Conservation (phyloP, 2,329 filamentous ascomycete genomes). For the Sclerotinia sclerotiorum region DNA sequence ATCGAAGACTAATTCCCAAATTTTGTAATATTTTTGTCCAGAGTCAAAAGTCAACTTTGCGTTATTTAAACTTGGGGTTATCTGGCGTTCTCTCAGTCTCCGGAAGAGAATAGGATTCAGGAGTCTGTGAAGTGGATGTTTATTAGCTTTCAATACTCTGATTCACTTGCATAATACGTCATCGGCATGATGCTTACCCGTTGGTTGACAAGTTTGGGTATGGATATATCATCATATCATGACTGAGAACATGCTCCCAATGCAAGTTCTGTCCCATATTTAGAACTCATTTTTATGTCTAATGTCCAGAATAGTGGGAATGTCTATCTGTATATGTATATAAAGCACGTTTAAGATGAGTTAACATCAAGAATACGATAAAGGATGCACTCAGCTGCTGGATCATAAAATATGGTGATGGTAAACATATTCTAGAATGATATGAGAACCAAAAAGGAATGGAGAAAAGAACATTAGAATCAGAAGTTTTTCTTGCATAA, state of each 20-base stretch:
- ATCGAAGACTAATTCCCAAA: accelerated
- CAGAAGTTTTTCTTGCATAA: background rate
- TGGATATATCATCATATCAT: background rate
- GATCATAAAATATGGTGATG: no score
- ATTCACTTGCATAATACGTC: background rate
- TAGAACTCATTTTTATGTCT: background rate
- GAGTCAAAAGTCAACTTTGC: background rate
- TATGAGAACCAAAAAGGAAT: background rate
- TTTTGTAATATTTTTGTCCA: background rate
- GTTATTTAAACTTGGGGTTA: background rate
- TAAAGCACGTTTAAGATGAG: no score
- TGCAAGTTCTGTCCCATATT: background rate
- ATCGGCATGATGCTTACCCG: background rate
- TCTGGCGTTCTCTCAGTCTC: background rate
- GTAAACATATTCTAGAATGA: background rate
- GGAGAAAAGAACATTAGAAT: no score
- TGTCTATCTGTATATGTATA: no score
- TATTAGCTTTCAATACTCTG: background rate
- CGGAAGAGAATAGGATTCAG: background rate
- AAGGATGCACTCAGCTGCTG: no score
- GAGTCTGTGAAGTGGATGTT: background rate
- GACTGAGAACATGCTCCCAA: background rate
- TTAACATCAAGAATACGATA: accelerated
- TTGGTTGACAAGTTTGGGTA: background rate
- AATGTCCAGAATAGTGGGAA: background rate